Base-by-base conservation (phyloP, 257 asterid genomes). In the Nicotiana undulata region DNA sequence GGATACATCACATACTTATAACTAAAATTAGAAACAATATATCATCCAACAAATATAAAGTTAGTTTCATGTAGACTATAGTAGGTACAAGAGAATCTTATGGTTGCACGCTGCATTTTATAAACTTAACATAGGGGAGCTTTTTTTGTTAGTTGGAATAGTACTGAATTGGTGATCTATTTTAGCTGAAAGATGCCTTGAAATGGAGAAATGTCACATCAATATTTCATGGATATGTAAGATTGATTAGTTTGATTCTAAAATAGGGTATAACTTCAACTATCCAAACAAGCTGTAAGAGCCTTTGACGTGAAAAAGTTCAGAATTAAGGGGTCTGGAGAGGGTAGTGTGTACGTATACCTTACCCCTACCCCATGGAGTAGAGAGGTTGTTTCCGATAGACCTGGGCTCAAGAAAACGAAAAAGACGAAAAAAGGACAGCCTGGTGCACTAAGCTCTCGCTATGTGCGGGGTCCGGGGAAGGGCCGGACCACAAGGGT, bases 1-100 rank as follows among this genome's bases (percentile, higher is more conserved):
- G 95, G 89, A 87, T 32, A 44, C 77, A 55, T 68, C 60, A 49
- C 11, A 66, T 40, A 1, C 63, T 44, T 75, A 32, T 24, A 7
- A 77, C 37, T 13, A 77, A 13, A 31, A 5, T 5, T 56, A 0
- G 3, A 53, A 59, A 12, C 9, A 59, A 31, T 1, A 20, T 32
- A 59, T 34, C 16, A 32, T 59, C 9, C 52, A 77, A 61, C 32
- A 72, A 72, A 10, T 72, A 46, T 46, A 46, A 72, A 24, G 60
- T 24, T 70, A 70, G 37, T 44, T 44, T 70, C 34, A 70, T 44
- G 20, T 5, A 44, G 59, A 40, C 37, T 70, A 44, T 20, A 12
- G 77, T 24, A 46, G 26, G 60, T 46, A 72, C 4, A 77, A 77
- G n/a, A 77, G 81, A 77, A 77, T 77, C 81, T 37, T 77, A 60